Evolutionary conservation across 1,139 yeast species (phyloP).

Genomic region (Geotrichum histeridarum): DNA sequence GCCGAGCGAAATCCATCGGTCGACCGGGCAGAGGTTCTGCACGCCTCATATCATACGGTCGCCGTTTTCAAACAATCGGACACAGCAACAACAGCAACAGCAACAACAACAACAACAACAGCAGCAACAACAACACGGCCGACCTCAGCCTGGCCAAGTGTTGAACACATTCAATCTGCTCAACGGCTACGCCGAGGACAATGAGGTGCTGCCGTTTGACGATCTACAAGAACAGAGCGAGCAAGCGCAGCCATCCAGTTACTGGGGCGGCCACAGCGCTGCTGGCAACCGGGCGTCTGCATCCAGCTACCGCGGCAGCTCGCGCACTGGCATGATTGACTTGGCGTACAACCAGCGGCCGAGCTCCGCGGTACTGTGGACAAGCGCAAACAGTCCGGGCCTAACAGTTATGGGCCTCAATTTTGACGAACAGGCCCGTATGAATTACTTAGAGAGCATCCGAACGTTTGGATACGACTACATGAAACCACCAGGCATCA

Average conservation of each 20-base stretch:
- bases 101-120: background rate
- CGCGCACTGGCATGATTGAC: slow-evolving; percentile 5
- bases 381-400: background rate
- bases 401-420: slow-evolving; percentile 1
- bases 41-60: slow-evolving; percentile 2
- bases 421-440: slow-evolving; percentile 10
- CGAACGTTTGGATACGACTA: slow-evolving; percentile 28
- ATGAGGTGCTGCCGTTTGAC: slow-evolving; percentile 5
- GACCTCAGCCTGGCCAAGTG: background rate
- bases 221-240: background rate
- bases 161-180: background rate
- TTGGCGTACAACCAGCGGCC: slow-evolving; percentile 5
- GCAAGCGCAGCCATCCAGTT: slow-evolving; percentile 1
- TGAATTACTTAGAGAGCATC: slow-evolving; percentile 21
- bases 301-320: slow-evolving; percentile 1
- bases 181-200: slow-evolving; percentile 8
- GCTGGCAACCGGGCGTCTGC: background rate
- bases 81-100: background rate
- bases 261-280: slow-evolving; percentile 6
- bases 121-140: background rate
- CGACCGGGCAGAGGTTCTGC: slow-evolving; percentile 3
- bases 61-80: background rate
- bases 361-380: slow-evolving; percentile 7
- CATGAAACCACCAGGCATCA: slow-evolving; percentile 27
- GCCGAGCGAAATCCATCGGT: slow-evolving; percentile 5